Percentiles rank a stretch among this genome's conserved stretches.
Evolutionary conservation across 805 yeast genomes (phyloP).

Genomic region (Sugiyamaella chiloensis): DNA sequence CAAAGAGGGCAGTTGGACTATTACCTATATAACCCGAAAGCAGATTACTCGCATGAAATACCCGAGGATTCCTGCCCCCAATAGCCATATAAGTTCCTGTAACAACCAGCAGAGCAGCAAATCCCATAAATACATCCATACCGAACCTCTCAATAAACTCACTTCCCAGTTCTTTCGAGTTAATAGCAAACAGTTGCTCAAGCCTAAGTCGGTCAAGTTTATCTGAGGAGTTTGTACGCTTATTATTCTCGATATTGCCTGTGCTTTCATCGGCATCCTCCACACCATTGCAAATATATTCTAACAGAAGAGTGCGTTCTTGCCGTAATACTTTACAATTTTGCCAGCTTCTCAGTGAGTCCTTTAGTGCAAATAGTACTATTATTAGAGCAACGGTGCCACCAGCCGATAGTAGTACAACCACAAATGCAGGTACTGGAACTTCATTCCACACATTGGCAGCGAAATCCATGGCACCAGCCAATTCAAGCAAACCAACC

Average conservation of each 20-base stretch:
- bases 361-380: background rate
- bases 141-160: background rate
- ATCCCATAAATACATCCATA: slow-evolving; percentile 5
- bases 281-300: no score
- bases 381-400: slow-evolving; percentile 4
- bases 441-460: slow-evolving; percentile 8
- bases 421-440: slow-evolving; percentile 2
- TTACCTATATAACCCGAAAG: slow-evolving; percentile 6
- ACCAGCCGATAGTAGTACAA: slow-evolving; percentile 1
- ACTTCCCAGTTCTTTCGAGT: background rate
- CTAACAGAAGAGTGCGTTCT: background rate
- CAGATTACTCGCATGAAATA: slow-evolving; percentile 3
- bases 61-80: background rate
- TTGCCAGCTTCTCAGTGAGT: slow-evolving; percentile 1
- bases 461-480: slow-evolving; percentile 5
- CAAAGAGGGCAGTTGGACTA: slow-evolving; percentile 1
- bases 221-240: no score
- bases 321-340: background rate
- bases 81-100: slow-evolving; percentile 3
- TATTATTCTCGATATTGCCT: background rate
- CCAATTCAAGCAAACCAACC: slow-evolving; percentile 4
- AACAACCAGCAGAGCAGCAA: slow-evolving; percentile 4
- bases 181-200: background rate
- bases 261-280: no score
- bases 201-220: background rate